phyloP scores from a whole-genome alignment of 352 stramenopile species.

The Phytophthora parvispora region DNA sequence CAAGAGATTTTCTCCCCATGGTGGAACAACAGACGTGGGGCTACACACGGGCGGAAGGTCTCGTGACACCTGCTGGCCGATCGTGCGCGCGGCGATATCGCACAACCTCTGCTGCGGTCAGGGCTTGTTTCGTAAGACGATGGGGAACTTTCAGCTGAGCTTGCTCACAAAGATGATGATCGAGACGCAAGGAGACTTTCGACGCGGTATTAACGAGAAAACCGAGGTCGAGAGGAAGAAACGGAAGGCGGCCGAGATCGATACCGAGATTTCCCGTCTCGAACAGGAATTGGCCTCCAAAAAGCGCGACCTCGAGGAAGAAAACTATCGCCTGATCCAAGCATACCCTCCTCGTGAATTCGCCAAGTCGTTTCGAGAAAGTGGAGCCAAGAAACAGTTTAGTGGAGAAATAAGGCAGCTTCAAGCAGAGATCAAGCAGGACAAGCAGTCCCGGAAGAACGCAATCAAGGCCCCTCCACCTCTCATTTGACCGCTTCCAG shows the following conservation, averaged over 20 bases:
- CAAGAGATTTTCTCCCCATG: conserved; percentile 3
- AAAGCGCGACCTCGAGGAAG: conserved; percentile 1
- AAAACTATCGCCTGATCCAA: conserved; percentile 4
- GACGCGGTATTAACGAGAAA: background rate
- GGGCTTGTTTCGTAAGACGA: conserved; percentile 47
- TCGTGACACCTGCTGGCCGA: conserved; percentile 65
- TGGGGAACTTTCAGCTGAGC: conserved; percentile 40
- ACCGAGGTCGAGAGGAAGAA: conserved; percentile 30
- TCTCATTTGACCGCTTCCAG: conserved; percentile 44
- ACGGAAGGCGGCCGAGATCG: background rate
- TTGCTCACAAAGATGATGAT: conserved; percentile 12
- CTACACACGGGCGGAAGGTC: conserved; percentile 51
- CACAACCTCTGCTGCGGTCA: conserved; percentile 43
- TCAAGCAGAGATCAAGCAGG: background rate
- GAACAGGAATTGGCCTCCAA: background rate
- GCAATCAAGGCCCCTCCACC: conserved; percentile 34
- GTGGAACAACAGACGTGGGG: conserved; percentile 61
- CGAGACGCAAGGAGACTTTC: conserved; percentile 1
- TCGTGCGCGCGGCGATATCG: conserved; percentile 47
- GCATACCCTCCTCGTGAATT: background rate
- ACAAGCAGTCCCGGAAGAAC: conserved; percentile 4
- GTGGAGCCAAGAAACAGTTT: conserved; percentile 3
- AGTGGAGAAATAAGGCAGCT: background rate
- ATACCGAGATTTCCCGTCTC: background rate
- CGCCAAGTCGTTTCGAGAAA: background rate